Evolutionary conservation across 345 rosid genomes (phyloP), one percentile per base, ranked within the genome.

Genomic region (Arabis hirsuta): DNA sequence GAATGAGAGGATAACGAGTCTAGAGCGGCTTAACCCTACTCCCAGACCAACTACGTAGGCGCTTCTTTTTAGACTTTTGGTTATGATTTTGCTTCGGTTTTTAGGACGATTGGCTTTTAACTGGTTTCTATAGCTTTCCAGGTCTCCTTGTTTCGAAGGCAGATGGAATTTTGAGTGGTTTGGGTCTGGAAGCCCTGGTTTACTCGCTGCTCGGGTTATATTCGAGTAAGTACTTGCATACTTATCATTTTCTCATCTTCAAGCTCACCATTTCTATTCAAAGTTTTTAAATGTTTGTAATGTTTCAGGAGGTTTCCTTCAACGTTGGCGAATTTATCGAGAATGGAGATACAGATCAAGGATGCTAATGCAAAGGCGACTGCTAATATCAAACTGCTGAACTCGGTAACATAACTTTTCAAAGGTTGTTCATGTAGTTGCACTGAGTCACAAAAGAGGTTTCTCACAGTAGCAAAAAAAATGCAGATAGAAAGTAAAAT

Each of bases 121-220:
- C 65, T 75, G 80, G 83, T 79, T 83, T 77, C 44, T 77, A 79
- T 83, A 83, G 88, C 85, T 82, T 78, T 79, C 47, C 88, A 94
- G 98, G 91, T 91, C 97, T 39, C 97, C 97, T n/a, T 89, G 65
- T 80, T 79, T 95, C 50, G 91, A 95, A 82, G 97, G 97, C 14
- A 82, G 82, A 24, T 95, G 99, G 99, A 89, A 82, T 65, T 89
- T 95, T 20, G 96, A 91, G 80, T 95, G 99, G 97, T 89, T 95
- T 80, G 97, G 93, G 0, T 79, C 87, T 43, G 90, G 97, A 69
- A 89, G 78, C 71, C 89, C 89, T 10, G 96, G 91, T 50, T 77
- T 91, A 27, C 83, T 80, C 59, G 87, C 91, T 78, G 93, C 89
- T 70, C 83, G 73, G 59, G 74, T 91, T 73, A 74, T 89, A 44